phyloP scores from a whole-genome alignment of 164 flowering plant species.

The Berberis vulgaris region DNA sequence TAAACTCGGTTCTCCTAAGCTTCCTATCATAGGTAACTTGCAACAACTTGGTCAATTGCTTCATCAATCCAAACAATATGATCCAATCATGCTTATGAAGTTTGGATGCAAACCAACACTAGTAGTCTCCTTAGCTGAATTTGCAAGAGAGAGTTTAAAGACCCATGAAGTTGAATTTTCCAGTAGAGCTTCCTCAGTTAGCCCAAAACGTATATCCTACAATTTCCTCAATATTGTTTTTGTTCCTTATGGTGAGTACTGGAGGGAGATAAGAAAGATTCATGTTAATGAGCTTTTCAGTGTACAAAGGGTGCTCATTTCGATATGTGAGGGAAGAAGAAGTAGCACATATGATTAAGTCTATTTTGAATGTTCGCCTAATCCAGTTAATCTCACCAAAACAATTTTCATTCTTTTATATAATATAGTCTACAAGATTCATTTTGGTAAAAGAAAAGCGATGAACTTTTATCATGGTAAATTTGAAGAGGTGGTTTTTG shows the following conservation, averaged over 20 bases:
- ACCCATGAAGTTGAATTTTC: constrained; percentile 15
- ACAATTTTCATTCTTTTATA: background rate
- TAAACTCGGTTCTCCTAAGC: background rate
- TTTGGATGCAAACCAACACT: background rate
- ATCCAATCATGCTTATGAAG: background rate
- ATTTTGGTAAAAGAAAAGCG: background rate
- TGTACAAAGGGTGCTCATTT: background rate
- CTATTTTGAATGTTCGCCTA: background rate
- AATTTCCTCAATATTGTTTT: background rate
- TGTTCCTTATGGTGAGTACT: background rate
- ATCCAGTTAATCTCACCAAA: background rate
- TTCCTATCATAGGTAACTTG: background rate
- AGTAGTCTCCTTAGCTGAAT: constrained; percentile 1
- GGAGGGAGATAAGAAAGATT: constrained; percentile 2
- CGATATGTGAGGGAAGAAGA: background rate
- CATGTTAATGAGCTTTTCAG: background rate
- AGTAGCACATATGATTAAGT: background rate
- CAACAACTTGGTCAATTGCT: background rate
- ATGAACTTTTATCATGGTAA: background rate
- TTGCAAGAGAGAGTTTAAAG: constrained; percentile 7
- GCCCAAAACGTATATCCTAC: background rate
- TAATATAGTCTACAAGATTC: background rate
- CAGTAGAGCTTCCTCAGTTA: constrained; percentile 3
- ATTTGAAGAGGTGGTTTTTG: background rate
- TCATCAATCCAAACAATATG: background rate